Evolutionary conservation across 179 eudicot species (phyloP).

Genomic region (Beta lomatogona): DNA sequence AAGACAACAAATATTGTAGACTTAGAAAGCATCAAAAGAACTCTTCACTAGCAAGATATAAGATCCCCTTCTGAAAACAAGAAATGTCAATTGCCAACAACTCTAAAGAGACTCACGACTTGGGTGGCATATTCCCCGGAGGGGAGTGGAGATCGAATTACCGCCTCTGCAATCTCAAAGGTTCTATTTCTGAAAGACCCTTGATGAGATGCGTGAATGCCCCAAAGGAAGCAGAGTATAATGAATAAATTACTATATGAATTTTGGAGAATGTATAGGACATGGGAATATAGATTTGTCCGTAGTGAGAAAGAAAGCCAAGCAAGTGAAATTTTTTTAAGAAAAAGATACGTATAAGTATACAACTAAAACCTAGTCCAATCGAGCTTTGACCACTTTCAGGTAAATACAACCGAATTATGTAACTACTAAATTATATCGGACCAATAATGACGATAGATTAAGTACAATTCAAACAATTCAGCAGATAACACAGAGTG

Average conservation of each 20-base stretch:
- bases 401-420: neutral
- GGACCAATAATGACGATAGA: neutral
- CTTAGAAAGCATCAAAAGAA: conserved; percentile 1
- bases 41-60: neutral
- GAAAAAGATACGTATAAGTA: neutral
- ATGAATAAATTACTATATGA: neutral
- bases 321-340: neutral
- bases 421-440: neutral
- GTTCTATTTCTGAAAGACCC: neutral
- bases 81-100: too few species aligned
- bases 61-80: neutral
- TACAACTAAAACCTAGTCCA: neutral
- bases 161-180: neutral
- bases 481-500: neutral
- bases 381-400: neutral
- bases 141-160: too few species aligned
- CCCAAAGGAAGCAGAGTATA: neutral
- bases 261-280: neutral
- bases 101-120: neutral
- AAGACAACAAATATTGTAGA: conserved; percentile 3
- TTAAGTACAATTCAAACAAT: neutral
- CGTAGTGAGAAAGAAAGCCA: neutral
- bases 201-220: neutral
- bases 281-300: neutral
- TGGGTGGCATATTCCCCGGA: too few species aligned